Conservation (phyloP, 1,284 basidiomycete genomes). For the Phellopilus nigrolimitatus region DNA sequence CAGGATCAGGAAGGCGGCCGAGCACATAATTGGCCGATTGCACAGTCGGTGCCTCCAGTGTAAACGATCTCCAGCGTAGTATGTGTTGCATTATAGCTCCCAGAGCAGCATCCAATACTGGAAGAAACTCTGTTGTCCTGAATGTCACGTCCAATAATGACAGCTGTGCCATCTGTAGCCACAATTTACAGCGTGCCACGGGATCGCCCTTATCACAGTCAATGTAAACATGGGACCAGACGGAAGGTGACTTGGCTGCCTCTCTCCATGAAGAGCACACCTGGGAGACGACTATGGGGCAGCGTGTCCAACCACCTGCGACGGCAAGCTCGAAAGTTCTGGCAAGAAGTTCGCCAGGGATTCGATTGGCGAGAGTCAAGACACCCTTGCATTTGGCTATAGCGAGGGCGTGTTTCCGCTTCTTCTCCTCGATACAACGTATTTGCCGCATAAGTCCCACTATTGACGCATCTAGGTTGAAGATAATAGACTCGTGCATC, state of each 20-base stretch:
- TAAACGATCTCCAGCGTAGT: constrained; percentile 13
- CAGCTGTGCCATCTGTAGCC: constrained; percentile 19
- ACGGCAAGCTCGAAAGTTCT: constrained; percentile 50
- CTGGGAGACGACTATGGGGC: constrained; percentile 51
- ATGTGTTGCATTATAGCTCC: constrained; percentile 2
- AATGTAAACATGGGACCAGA: constrained; percentile 57
- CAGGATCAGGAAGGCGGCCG: not conserved
- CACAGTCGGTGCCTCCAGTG: constrained; percentile 14
- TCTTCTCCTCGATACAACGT: constrained; percentile 41
- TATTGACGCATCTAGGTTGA: constrained; percentile 3
- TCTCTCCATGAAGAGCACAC: constrained; percentile 58
- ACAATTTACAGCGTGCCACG: constrained; percentile 29
- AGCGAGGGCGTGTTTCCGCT: constrained; percentile 35
- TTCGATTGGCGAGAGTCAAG: constrained; percentile 50
- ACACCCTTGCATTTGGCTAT: constrained; percentile 44
- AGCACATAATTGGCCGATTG: constrained; percentile 15
- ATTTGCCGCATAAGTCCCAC: constrained; percentile 34
- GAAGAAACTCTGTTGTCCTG: constrained; percentile 10
- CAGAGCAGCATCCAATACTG: constrained; percentile 9
- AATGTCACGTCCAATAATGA: constrained; percentile 16
- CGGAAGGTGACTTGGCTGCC: constrained; percentile 44
- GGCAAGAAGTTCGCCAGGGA: constrained; percentile 53
- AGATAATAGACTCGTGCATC: constrained; percentile 11
- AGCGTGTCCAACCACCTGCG: constrained; percentile 47
- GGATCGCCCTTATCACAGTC: constrained; percentile 43